Base-by-base conservation (phyloP, 2,329 filamentous ascomycete species). In the Lachnellula hyalina region DNA sequence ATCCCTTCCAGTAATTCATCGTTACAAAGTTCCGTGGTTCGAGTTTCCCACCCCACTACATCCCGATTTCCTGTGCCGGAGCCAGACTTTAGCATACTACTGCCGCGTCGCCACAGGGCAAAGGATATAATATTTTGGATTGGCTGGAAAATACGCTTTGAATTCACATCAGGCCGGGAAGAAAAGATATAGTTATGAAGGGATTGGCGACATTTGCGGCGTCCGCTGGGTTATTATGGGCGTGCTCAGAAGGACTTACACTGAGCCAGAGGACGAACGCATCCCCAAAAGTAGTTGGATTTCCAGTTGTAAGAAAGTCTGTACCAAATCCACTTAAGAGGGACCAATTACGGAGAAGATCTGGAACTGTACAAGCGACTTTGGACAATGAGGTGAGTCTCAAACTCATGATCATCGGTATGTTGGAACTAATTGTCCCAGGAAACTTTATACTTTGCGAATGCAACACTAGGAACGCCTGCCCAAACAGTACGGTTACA, bases 401-500 rank as follows among this genome's bases (percentile, higher is more conserved):
- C 4, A 15, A 28, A 15, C 14, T 34, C 25, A 15, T 21, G 32
- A 6, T 21, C 3, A 32, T 14, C 2, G 11, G 19, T 12, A 44
- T 8, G 2, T 5, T 23, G 40, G n/a, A n/a, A 25, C 19, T 46
- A 34, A 2, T 41, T 50, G 15, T 36, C 17, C 35, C 51, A 83
- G 79, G 72, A 81, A 75, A 83, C 81, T 1, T 73, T 87, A 28
- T 87, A 87, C 68, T 84, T 81, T 62, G 75, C 84, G 62, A 86
- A 87, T 67, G 78, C 75, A 47, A 77, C 81, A 5, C 61, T 87
- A 47, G 85, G 85, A 49, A 87, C 83, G 2, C 85, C 85, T 12
- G 65, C 78, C 9, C 82, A 85, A 65, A 61, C 69, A 1, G 62
- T 87, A 44, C 75, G 77, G 17, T 72, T 87, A 57, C 82, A 85